phyloP scores from a whole-genome alignment of 345 rosid species.

The Anastatica hierochuntica region DNA sequence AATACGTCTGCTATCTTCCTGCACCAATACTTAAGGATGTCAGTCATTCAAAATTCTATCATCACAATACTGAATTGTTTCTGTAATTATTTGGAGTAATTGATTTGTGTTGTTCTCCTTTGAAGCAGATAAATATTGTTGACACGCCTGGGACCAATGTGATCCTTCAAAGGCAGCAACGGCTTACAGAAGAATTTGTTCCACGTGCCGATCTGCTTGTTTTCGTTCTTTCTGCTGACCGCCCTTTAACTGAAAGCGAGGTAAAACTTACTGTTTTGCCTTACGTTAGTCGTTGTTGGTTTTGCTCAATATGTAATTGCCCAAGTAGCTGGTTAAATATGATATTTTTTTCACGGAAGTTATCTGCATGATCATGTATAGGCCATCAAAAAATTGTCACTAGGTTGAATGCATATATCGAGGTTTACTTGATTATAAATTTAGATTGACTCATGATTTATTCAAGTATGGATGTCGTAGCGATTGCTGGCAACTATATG shows the following conservation, averaged over 20 bases:
- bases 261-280: constrained; percentile 30
- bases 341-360: too few relatives aligned
- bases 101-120: constrained; percentile 14
- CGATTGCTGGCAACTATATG: too few relatives aligned
- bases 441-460: too few relatives aligned
- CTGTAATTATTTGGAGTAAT: neutral
- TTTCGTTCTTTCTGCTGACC: constrained; percentile 93
- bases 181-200: constrained; percentile 90
- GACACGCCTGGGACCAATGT: constrained; percentile 98
- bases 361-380: too few relatives aligned
- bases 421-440: too few relatives aligned
- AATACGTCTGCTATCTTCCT: constrained; percentile 71
- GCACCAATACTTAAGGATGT: constrained; percentile 90
- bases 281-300: constrained; percentile 5
- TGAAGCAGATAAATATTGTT: constrained; percentile 72
- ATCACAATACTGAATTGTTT: neutral
- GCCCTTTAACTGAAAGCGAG: constrained; percentile 95
- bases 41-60: constrained; percentile 20
- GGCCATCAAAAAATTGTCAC: too few relatives aligned
- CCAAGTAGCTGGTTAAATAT: constrained; percentile 3
- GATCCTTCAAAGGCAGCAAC: constrained; percentile 92
- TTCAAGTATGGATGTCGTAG: too few relatives aligned
- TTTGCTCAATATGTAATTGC: constrained; percentile 4
- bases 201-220: constrained; percentile 92
- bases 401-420: too few relatives aligned